Conservation (phyloP, 2,329 filamentous ascomycete genomes). For the Exserohilum turcica region DNA sequence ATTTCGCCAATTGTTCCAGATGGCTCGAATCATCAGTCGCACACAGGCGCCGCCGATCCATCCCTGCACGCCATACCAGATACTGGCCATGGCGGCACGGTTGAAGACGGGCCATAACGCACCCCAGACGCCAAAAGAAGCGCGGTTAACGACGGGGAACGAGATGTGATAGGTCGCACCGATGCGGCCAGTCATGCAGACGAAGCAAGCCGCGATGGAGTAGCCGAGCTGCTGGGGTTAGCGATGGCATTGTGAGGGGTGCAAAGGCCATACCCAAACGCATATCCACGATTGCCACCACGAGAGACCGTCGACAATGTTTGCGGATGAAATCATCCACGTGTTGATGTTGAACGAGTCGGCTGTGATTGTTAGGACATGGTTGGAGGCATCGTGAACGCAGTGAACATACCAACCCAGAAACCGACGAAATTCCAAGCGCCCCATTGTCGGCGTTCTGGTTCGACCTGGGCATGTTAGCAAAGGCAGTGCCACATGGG, state of each 20-base stretch:
- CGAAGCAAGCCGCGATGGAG: constrained; percentile 72
- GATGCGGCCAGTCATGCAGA: constrained; percentile 75
- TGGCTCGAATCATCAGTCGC: constrained; percentile 84
- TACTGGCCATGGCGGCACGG: constrained; percentile 81
- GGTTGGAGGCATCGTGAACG: neutral
- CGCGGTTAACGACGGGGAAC: constrained; percentile 78
- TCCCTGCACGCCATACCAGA: constrained; percentile 85
- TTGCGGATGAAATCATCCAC: constrained; percentile 89
- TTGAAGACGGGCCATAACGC: constrained; percentile 89
- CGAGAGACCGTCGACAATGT: constrained; percentile 76
- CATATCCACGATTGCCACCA: constrained; percentile 86
- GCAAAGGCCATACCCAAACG: constrained; percentile 63
- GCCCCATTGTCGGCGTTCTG: constrained; percentile 79
- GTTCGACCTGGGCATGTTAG: constrained; percentile 63
- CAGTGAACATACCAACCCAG: constrained; percentile 65
- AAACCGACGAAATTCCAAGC: constrained; percentile 88
- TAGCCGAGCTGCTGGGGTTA: constrained; percentile 65
- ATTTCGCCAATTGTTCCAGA: constrained; percentile 72
- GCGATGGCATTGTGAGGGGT: neutral
- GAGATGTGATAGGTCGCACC: constrained; percentile 87
- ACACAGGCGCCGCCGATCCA: constrained; percentile 85
- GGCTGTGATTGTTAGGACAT: constrained; percentile 27
- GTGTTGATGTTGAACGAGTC: constrained; percentile 67
- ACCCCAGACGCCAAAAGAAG: constrained; percentile 88
- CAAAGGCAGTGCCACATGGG: neutral